Evolutionary conservation across 345 rosid genomes (phyloP).

Genomic region (Bruguiera parviflora): DNA sequence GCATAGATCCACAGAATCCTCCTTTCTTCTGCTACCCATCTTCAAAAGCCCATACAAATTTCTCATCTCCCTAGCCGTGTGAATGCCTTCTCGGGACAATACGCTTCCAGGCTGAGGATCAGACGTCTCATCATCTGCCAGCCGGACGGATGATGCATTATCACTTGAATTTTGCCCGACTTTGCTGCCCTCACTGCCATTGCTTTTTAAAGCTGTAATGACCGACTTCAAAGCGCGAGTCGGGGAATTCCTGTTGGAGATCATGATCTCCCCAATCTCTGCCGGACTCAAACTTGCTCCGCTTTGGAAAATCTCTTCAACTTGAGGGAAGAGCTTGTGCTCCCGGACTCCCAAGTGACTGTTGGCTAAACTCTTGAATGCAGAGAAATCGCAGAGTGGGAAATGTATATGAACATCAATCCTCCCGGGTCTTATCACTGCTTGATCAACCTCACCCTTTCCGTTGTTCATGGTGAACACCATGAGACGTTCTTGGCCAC

Average conservation of each 20-base stretch:
- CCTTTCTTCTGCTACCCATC: constrained; percentile 27
- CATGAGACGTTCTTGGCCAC: constrained; percentile 26
- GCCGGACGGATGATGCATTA: background rate
- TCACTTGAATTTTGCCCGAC: background rate
- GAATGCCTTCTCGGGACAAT: constrained; percentile 20
- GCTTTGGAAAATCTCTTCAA: constrained; percentile 14
- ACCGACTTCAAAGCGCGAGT: constrained; percentile 22
- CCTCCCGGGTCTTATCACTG: constrained; percentile 22
- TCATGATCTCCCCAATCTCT: constrained; percentile 29
- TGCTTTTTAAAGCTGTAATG: constrained; percentile 22
- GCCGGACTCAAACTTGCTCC: constrained; percentile 25
- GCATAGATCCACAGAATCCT: constrained; percentile 7
- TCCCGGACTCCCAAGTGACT: constrained; percentile 27
- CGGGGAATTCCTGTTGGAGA: constrained; percentile 25
- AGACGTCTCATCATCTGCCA: background rate
- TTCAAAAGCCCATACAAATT: constrained; percentile 24
- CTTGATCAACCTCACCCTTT: constrained; percentile 12
- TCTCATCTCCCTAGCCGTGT: constrained; percentile 21
- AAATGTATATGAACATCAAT: constrained; percentile 24
- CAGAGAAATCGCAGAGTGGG: constrained; percentile 18
- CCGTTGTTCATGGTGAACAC: constrained; percentile 16
- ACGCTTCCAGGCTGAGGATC: constrained; percentile 1
- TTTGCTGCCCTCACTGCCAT: background rate
- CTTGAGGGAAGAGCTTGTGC: constrained; percentile 26
- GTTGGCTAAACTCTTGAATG: constrained; percentile 20